Percentiles rank a stretch among this genome's conserved stretches.
Evolutionary conservation across 176 grass and related monocot genomes (phyloP).

Genomic region (Aegilops umbellulata): DNA sequence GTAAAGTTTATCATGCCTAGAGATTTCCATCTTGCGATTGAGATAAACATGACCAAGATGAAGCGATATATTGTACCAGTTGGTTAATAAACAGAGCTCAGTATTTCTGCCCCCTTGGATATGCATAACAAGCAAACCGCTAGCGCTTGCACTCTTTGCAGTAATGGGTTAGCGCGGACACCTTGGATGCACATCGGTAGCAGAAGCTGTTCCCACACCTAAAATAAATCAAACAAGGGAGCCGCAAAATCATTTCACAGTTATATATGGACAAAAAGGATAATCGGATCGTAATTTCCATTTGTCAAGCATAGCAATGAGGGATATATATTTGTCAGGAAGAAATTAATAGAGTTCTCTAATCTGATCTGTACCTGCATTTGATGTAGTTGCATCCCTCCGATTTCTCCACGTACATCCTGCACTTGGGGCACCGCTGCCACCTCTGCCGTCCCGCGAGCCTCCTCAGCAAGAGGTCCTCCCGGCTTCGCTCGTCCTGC

Average conservation of each 20-base stretch:
- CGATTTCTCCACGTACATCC: conserved; percentile 1
- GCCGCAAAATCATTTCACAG: not conserved
- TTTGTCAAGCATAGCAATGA: not conserved
- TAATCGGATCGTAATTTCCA: not conserved
- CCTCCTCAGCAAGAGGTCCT: not conserved
- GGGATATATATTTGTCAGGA: not conserved
- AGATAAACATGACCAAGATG: not conserved
- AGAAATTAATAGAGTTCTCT: not conserved
- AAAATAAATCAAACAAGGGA: not conserved
- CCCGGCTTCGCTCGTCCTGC: not conserved
- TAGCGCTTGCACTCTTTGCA: not conserved
- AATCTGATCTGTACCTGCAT: not conserved
- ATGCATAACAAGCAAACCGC: not conserved
- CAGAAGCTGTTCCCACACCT: not conserved
- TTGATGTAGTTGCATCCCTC: not conserved
- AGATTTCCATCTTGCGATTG: not conserved
- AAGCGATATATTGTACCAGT: not conserved
- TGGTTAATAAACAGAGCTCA: no score
- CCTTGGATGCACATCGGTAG: not conserved
- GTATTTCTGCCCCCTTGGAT: not conserved
- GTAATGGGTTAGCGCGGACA: not conserved
- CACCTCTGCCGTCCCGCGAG: not conserved
- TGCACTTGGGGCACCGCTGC: not conserved
- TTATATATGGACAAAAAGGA: no score
- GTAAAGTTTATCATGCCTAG: not conserved